These are phyloP conservation scores for Ustilago xerochloae DNA, from an alignment of 1,284 basidiomycete genomes.

Conservation along the genomic window DNA sequence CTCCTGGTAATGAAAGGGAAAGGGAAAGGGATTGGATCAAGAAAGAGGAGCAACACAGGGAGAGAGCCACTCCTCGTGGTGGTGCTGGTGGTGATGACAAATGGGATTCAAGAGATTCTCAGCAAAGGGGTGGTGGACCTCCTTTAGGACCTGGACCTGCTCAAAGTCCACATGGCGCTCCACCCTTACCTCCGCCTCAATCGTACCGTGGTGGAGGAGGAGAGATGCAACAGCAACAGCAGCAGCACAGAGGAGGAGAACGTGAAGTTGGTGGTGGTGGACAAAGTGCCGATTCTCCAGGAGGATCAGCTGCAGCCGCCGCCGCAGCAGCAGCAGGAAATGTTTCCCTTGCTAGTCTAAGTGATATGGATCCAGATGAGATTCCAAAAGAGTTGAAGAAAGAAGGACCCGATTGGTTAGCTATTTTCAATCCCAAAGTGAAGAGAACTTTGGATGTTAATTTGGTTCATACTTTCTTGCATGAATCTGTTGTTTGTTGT, in stretches of 20 bases:
- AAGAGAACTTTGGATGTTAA: slow-evolving; percentile 86
- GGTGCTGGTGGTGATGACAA: slow-evolving; percentile 58
- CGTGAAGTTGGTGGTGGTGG: slow-evolving; percentile 11
- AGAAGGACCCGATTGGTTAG: slow-evolving; percentile 93
- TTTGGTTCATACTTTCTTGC: slow-evolving; percentile 87
- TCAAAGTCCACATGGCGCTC: slow-evolving; percentile 49
- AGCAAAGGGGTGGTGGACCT: slow-evolving; percentile 46
- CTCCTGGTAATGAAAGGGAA: slow-evolving; percentile 57
- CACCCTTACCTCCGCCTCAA: slow-evolving; percentile 48
- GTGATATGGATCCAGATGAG: slow-evolving; percentile 63
- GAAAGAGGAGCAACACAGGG: slow-evolving; percentile 56
- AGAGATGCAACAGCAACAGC: slow-evolving; percentile 42
- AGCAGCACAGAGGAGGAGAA: slow-evolving; percentile 43
- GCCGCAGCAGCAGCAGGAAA: slow-evolving; percentile 56
- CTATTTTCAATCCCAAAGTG: slow-evolving; percentile 87
- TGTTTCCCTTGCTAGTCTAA: slow-evolving; percentile 59
- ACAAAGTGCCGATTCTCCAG: slow-evolving; percentile 41
- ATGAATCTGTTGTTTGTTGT: slow-evolving; percentile 91
- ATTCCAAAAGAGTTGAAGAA: slow-evolving; percentile 74
- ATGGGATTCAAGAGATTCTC: slow-evolving; percentile 65
- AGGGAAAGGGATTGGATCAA: slow-evolving; percentile 61
- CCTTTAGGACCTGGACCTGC: slow-evolving; percentile 44
- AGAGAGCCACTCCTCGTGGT: slow-evolving; percentile 49
- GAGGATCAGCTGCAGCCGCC: too few relatives aligned
- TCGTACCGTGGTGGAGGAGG: too few relatives aligned